Evolutionary conservation across 2,329 filamentous ascomycete species (phyloP), one percentile per base, ranked within the genome.

Genomic region (Fragosphaeria purpurea): DNA sequence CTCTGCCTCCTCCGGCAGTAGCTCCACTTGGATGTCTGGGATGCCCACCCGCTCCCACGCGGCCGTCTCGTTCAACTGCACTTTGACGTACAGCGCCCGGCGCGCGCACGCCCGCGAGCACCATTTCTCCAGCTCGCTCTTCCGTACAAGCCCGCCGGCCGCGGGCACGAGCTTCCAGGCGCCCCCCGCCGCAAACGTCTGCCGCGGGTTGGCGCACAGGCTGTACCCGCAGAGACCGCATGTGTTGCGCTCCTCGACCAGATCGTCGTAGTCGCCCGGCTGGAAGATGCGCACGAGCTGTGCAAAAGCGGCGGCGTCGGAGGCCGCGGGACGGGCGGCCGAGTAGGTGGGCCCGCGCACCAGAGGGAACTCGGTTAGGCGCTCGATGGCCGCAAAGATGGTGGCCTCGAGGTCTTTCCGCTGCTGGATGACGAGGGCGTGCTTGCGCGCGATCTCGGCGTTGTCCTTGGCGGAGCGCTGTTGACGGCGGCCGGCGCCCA

Each of bases 231-330:
- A 98, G 22, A 79, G 75, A 42, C 77, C 79, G 59, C 87, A 83
- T 57, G 88, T 85, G 64, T 95, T 94, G 60, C 93, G 86, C 71
- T 98, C 93, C 56, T 85, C 78, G 53, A 96, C 82, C 46, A 97
- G 72, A 56, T 87, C 85, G 62, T 95, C 88, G 70, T 94, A 95
- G 70, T 98, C 91, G 48, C 78, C 76, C 1, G 90, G 88, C 63
- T 91, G 87, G 67, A 96, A 97, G 42, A 80, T 74, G 8, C 76
- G 70, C 31, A 97, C 70, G 38, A 80, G 76, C 4, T 71, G 62
- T 59, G 83, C 82, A 68, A 97, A 89, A 49, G 70, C 69, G 40
- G 68, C 63, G 1, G 75, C 75, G 63, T 95, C 88, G 35, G 75
- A 64, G 1, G 75, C 61, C 6, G 80, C 73, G 54, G 75, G 64